Evolutionary conservation across 1,284 basidiomycete genomes (phyloP).

Genomic region (Phenoliferia sp.): DNA sequence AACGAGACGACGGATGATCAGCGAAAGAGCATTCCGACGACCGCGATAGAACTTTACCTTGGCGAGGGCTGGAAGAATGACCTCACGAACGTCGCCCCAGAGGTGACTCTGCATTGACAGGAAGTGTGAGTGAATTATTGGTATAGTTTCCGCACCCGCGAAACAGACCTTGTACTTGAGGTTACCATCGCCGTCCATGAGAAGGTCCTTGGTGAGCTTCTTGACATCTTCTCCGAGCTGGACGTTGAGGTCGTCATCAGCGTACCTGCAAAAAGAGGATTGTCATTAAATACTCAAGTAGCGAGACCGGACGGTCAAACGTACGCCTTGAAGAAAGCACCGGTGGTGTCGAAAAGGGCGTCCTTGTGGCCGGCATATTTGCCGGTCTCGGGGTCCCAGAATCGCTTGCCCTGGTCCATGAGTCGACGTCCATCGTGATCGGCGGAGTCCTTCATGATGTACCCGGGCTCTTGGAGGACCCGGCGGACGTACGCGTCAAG

Average conservation of each 20-base stretch:
- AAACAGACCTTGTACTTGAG: constrained; percentile 41
- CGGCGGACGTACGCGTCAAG: constrained; percentile 53
- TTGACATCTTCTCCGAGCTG: constrained; percentile 43
- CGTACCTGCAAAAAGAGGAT: background rate
- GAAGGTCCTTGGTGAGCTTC: constrained; percentile 69
- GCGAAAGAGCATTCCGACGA: no score
- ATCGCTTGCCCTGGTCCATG: constrained; percentile 57
- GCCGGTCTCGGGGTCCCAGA: constrained; percentile 80
- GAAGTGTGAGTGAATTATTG: background rate
- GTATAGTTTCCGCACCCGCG: background rate
- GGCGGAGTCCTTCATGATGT: constrained; percentile 67
- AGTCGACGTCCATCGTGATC: constrained; percentile 55
- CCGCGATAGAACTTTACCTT: no score
- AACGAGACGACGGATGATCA: no score
- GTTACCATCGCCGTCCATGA: constrained; percentile 71
- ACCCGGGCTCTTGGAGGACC: constrained; percentile 80
- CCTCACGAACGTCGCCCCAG: constrained; percentile 76
- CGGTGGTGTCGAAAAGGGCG: constrained; percentile 63
- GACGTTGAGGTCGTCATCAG: constrained; percentile 75
- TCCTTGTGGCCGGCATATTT: constrained; percentile 85
- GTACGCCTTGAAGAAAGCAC: constrained; percentile 75
- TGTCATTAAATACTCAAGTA: background rate
- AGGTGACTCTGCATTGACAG: constrained; percentile 48
- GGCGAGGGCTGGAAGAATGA: constrained; percentile 76
- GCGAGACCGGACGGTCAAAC: constrained; percentile 30